Evolutionary conservation across 768 basidiomycete genomes (phyloP).

Genomic region (Crepidotus variabilis): DNA sequence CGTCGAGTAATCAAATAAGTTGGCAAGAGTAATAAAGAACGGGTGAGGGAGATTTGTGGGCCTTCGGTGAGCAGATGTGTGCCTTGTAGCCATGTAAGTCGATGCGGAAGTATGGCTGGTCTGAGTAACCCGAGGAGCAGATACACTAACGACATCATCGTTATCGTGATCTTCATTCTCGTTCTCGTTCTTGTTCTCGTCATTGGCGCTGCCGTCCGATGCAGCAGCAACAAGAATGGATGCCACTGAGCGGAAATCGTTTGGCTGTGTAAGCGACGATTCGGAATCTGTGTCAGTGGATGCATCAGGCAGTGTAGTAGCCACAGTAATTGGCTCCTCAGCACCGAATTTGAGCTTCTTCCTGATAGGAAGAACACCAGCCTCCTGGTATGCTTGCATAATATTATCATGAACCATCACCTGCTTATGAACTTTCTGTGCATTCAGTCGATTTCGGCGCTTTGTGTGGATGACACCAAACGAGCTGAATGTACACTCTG

Average conservation of each 20-base stretch:
- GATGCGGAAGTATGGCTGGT: too few species aligned
- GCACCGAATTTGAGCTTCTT: not conserved
- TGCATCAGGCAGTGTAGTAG: not conserved
- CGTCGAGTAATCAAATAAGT: not conserved
- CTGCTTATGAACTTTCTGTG: constrained; percentile 2
- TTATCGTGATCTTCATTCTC: too few species aligned
- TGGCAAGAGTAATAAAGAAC: not conserved
- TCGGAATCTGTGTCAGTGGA: not conserved
- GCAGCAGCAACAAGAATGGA: too few species aligned
- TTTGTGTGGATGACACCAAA: constrained; percentile 25
- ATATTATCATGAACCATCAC: not conserved
- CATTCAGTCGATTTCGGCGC: constrained; percentile 13
- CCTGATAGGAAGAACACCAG: not conserved
- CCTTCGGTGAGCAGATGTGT: too few species aligned
- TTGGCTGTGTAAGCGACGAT: too few species aligned
- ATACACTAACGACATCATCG: too few species aligned
- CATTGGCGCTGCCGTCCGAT: too few species aligned
- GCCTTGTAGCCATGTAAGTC: too few species aligned
- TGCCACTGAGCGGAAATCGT: too few species aligned
- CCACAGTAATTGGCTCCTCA: not conserved
- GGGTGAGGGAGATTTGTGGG: too few species aligned
- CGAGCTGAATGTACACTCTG: constrained; percentile 23
- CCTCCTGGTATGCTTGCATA: not conserved
- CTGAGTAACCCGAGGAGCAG: too few species aligned
- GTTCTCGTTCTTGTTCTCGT: too few species aligned